These are phyloP conservation scores for Quercus phellos DNA, from an alignment of 331 rosid species.

Conservation along the genomic window DNA sequence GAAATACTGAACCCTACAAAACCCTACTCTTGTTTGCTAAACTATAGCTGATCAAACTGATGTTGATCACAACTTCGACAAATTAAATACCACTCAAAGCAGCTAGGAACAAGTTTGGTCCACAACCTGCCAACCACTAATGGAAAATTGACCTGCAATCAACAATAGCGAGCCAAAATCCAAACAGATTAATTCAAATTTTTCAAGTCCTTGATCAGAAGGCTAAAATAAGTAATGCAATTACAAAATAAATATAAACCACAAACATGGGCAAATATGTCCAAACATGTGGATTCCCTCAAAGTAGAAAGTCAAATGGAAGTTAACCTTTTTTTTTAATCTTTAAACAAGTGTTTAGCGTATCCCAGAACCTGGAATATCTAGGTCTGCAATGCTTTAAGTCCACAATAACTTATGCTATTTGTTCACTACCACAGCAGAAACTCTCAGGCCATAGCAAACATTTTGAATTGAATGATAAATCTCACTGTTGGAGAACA, in stretches of 20 bases:
- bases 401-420: not conserved
- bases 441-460: not conserved
- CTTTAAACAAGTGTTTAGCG: not conserved
- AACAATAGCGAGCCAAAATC: slow-evolving; percentile 1
- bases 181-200: not conserved
- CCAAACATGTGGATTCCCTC: not conserved
- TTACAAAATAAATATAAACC: not conserved
- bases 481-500: not conserved
- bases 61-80: slow-evolving; percentile 25
- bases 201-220: not conserved
- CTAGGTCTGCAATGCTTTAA: not conserved
- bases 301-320: not conserved
- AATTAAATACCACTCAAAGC: slow-evolving; percentile 17
- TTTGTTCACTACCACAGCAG: not conserved
- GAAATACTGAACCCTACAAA: slow-evolving; percentile 21
- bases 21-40: slow-evolving; percentile 17
- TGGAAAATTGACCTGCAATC: slow-evolving; percentile 1
- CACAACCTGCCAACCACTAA: slow-evolving; percentile 35
- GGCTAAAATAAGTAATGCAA: not conserved
- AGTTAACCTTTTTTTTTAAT: not conserved
- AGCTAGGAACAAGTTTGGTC: slow-evolving; percentile 19
- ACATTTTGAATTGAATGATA: not conserved
- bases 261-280: not conserved
- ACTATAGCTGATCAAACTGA: slow-evolving; percentile 23
- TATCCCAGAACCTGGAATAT: not conserved